Evolutionary conservation across 2,329 filamentous ascomycete species (phyloP), one percentile per base, ranked within the genome.

Genomic region (Fusarium lyarnte): DNA sequence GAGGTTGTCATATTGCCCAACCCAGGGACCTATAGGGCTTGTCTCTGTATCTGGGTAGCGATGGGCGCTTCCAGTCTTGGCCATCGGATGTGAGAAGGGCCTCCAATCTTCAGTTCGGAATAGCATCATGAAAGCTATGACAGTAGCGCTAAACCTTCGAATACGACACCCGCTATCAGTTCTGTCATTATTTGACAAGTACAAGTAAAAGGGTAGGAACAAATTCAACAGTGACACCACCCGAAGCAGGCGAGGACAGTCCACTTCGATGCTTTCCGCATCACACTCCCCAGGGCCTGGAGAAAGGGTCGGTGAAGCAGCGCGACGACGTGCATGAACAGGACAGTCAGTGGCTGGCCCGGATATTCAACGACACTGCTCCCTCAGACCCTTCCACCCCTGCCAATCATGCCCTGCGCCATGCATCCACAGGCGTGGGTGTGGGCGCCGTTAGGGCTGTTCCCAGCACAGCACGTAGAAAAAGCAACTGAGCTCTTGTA

Each of bases 291-390:
- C 45, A 65, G 47, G 59, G 57, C 66, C 66, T 45, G 59, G 46
- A 54, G 67, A 72, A 78, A 78, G 67, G 75, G 78, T 79, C 78
- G 78, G 78, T 79, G 78, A 79, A 70, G 76, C 73, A 78, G 74
- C 75, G 62, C 72, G 61, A 76, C 64, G 67, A 76, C 72, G 69
- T 79, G 78, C 78, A 79, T 79, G 78, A 79, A 79, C 78, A 78
- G 75, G 72, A 77, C 74, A 74, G 63, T 73, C 74, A 72, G 77
- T 79, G 77, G 76, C 77, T 79, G 74, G 72, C 51, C 63, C 54
- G 49, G 54, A 58, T 58, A 68, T 73, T 72, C 74, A 69, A 68
- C 51, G 71, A 63, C 70, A 73, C 59, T 61, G 60, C 68, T 60
- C 59, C 57, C 62, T 41, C 41, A 57, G 31, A 55, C 63, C 60